phyloP scores from a whole-genome alignment of 441 rosid genomes.

The Metrosideros polymorpha region DNA sequence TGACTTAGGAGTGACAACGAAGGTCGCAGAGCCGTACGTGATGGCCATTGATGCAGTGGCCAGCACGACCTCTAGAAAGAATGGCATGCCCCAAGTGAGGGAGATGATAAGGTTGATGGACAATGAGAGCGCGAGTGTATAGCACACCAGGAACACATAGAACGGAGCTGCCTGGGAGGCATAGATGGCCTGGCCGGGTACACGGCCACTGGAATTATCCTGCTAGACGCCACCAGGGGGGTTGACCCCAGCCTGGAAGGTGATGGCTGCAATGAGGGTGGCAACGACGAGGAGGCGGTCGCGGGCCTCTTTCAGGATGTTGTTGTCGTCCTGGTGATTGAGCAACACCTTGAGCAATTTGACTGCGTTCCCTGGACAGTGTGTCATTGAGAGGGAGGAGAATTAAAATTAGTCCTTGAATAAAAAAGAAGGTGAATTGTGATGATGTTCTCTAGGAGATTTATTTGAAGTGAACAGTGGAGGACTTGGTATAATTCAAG shows the following conservation, averaged over 20 bases:
- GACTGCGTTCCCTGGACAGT: not conserved
- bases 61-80: not conserved
- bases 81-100: not conserved
- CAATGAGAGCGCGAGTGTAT: not conserved
- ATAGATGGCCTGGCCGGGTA: not conserved
- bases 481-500: not conserved
- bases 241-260: conserved; percentile 10
- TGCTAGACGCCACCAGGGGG: conserved; percentile 16
- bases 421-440: not conserved
- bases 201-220: not conserved
- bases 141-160: not conserved
- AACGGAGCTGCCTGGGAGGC: not conserved
- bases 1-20: not conserved
- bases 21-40: not conserved
- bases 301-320: not conserved
- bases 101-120: not conserved
- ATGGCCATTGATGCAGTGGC: not conserved
- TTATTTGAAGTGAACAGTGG: not conserved
- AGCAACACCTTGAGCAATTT: not conserved
- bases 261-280: conserved; percentile 3
- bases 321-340: not conserved
- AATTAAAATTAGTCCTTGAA: too few species aligned
- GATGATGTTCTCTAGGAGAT: not conserved
- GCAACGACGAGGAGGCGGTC: not conserved
- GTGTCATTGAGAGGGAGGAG: not conserved